Evolutionary conservation across 371 early-diverging fungal species (phyloP), one percentile per base, ranked within the genome.

Genomic region (Mortierella sp.): DNA sequence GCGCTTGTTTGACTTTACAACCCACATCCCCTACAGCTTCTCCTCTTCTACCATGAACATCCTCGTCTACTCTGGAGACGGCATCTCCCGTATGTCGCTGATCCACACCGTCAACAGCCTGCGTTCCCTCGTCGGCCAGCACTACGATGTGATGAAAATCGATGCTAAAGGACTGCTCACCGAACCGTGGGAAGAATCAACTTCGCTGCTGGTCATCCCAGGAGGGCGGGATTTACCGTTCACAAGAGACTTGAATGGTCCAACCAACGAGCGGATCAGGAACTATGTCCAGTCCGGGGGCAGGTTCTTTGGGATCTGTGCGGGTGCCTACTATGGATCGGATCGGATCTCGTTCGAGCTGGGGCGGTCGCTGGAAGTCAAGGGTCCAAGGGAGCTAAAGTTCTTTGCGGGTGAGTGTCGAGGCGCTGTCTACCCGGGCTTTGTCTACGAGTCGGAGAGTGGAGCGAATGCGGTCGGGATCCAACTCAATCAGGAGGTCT

Each of bases 161-260:
- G 94, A 95, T 71, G 90, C 93, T 3, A 76, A 85, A 41, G 89
- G 91, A 11, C 86, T 99, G 50, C 77, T 81, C 22, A 86, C 78
- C 1, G 96, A 96, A 73, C 96, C 97, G 2, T 99, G 98, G 98
- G 92, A 95, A 85, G 91, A 87, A 24, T 89, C 93, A 10, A 94
- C 97, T 8, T 90, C 93, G 1, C 83, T 97, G 70, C 80, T 98
- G 0, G 96, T 97, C 11, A 87, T 99, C 39, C 97, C 97, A 0
- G 98, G 98, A 43, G 98, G 97, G 1, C 87, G 96, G 43, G 97
- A 97, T 82, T 41, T 94, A 66, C 96, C 96, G 0, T 97, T 95
- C 73, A 89, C 93, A 45, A 80, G 89, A 11, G 90, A 92, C 66
- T 86, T 97, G 64, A 86, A 89, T 48, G 94, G 93, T 2, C 73